Base-by-base conservation (phyloP, 768 basidiomycete genomes). In the Boletus huronensis region DNA sequence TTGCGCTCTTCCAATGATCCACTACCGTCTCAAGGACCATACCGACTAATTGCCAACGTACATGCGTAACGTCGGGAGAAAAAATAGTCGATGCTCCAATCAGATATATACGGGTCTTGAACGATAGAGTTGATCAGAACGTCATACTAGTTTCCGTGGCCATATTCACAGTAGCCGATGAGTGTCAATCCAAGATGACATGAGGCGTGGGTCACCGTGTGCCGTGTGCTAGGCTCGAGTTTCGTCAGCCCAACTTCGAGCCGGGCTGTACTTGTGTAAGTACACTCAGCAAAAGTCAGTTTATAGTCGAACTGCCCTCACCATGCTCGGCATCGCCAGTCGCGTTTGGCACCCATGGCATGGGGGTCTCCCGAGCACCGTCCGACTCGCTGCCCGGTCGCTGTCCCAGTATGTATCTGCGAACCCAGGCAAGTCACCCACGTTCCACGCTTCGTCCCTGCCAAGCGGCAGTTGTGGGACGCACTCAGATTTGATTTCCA, bases 1-100 rank as follows among this genome's bases (percentile, higher is more conserved):
- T 43, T 86, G 80, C 57, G 81, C 84, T 19, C 70, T 88, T 32
- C 87, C 86, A 8, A 88, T 89, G 88, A 82, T 90, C 34, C 75
- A 87, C 62, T 71, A 82, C 49, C 84, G 87, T 34, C 83, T 89
- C 60, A 84, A 78, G 65, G 77, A 89, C 44, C 79, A 75, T 61
- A 79, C 79, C 1, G 81, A 82, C 10, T n/a, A n/a, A n/a, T n/a
- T n/a, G n/a, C n/a, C n/a, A n/a, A n/a, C n/a, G n/a, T n/a, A n/a
- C n/a, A n/a, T n/a, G n/a, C n/a, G n/a, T n/a, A n/a, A n/a, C n/a
- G n/a, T n/a, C n/a, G n/a, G n/a, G n/a, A n/a, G n/a, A n/a, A n/a
- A n/a, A n/a, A n/a, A n/a, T n/a, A n/a, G n/a, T n/a, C n/a, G n/a
- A n/a, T n/a, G n/a, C n/a, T n/a, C n/a, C n/a, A n/a, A n/a, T n/a